phyloP scores from a whole-genome alignment of 2,329 filamentous ascomycete species.

The Beauveria brongniartii region DNA sequence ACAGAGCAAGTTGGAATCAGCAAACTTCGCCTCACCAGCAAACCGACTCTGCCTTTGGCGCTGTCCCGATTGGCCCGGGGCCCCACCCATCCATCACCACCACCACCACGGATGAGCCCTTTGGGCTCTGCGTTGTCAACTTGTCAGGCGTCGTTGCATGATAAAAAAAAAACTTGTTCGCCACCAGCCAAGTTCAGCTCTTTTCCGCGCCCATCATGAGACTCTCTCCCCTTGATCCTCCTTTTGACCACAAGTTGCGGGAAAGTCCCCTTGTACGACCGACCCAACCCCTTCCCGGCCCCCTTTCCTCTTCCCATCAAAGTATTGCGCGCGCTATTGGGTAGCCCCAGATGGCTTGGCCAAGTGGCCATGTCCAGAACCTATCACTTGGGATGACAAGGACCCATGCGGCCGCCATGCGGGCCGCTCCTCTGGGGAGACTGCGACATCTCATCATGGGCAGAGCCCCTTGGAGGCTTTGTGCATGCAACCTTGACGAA shows the following conservation, averaged over 20 bases:
- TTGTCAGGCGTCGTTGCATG: background rate
- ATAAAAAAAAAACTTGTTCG: too few species aligned
- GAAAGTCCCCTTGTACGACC: background rate
- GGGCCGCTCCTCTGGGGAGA: background rate
- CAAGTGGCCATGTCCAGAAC: background rate
- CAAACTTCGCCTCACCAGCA: background rate
- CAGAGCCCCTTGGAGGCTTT: too few species aligned
- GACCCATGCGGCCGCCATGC: background rate
- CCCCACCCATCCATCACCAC: too few species aligned
- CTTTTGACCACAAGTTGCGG: too few species aligned
- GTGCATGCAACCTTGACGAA: too few species aligned
- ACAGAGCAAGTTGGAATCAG: background rate
- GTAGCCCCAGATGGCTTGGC: background rate
- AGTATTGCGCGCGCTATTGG: too few species aligned
- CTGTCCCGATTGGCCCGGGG: background rate
- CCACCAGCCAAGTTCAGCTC: too few species aligned
- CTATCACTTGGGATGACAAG: slow-evolving; percentile 2
- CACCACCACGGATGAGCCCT: background rate
- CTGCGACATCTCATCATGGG: too few species aligned
- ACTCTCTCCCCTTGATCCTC: too few species aligned
- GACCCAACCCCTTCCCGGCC: background rate
- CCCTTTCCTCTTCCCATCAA: background rate
- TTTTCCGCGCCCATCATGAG: too few species aligned
- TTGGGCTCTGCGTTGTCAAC: background rate
- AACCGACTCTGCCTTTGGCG: background rate